Evolutionary conservation across 2,329 filamentous ascomycete species (phyloP), one percentile per base, ranked within the genome.

Genomic region (Parastagonospora nodorum): DNA sequence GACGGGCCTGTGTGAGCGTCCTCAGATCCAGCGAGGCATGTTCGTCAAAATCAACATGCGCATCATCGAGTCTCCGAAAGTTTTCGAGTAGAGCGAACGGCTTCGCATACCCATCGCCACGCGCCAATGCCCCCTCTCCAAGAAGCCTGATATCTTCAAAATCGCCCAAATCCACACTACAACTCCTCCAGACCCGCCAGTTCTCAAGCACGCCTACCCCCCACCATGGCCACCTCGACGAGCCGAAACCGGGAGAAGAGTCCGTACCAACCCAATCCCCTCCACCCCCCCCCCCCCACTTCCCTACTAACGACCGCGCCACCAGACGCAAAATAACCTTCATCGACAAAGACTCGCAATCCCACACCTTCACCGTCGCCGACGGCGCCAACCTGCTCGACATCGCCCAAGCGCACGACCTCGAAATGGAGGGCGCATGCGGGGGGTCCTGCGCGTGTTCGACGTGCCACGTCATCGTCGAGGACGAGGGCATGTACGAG

Each of bases 341-440:
- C 72, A 83, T 97, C 61, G 92, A 97, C 74, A 97, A 97, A 76
- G 92, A 97, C 15, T 87, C 87, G 43, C 79, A 84, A 28, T 82
- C 86, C 60, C 82, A 90, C 73, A 90, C 88, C 53, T 85, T 97
- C 66, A 86, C 88, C 52, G 93, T 97, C 8, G 80, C 85, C 11
- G 86, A 89, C 64, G 94, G 94, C 42, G 92, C 96, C 75, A 99
- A 99, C 74, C 80, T 99, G 46, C 82, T 99, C 47, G 93, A 97
- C 68, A 93, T 99, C 68, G 94, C 93, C 16, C 93, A 97, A 73
- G 90, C 89, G 39, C 85, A 97, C 74, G 93, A 97, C 69, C 80
- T 99, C 36, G 94, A 99, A 74, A 97, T 99, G 93, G 94, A 99
- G 80, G 92, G 94, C 55, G 94, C 94, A 10, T 99, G 94, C 69